Conservation (phyloP, 2,329 filamentous ascomycete genomes). For the Fusarium torreyae region DNA sequence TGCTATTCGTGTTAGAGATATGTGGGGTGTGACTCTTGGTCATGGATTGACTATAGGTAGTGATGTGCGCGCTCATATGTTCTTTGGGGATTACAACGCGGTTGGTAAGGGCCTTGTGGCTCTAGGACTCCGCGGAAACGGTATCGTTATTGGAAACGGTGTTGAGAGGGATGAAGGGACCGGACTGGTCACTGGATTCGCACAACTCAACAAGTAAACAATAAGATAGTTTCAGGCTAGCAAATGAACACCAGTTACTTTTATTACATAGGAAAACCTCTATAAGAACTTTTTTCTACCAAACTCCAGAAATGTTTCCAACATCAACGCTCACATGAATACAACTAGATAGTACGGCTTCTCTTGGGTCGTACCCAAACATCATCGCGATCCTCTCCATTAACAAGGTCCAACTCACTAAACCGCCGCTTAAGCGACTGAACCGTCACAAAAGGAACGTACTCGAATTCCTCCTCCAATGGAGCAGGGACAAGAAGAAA, state of each 20-base stretch:
- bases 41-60: conserved; percentile 63
- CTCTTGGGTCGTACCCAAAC: neutral
- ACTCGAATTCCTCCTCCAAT: neutral
- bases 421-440: conserved; percentile 3
- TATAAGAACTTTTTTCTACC: neutral
- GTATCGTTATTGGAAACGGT: conserved; percentile 62
- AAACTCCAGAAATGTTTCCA: neutral
- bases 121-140: conserved; percentile 55
- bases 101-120: conserved; percentile 59
- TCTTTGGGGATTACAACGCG: conserved; percentile 67
- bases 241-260: neutral
- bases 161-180: conserved; percentile 56
- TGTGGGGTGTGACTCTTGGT: conserved; percentile 71
- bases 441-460: neutral
- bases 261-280: neutral
- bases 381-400: no score
- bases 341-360: neutral
- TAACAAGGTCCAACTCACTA: neutral
- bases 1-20: conserved; percentile 62
- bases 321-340: neutral
- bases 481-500: neutral
- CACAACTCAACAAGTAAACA: conserved; percentile 1
- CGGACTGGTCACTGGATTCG: conserved; percentile 57
- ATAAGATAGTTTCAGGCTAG: neutral
- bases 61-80: conserved; percentile 64